Evolutionary conservation across 1,284 basidiomycete species (phyloP), one percentile per base, ranked within the genome.

Genomic region (Pterulicium gracile): DNA sequence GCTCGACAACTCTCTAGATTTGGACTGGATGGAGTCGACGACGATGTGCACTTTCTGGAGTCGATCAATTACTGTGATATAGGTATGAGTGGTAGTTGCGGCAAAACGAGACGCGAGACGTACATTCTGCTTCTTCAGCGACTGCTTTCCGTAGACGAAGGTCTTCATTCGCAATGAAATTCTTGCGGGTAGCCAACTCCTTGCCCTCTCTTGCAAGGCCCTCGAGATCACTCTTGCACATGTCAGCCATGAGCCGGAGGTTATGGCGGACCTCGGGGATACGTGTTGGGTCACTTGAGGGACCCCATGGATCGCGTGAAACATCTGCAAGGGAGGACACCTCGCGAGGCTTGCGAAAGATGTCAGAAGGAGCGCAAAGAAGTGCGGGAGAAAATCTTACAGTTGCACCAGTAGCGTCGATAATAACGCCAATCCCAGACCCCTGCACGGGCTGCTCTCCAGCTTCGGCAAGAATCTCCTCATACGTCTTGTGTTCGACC

Each of bases 211-310:
- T 76, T 1, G 92, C 92, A 15, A 98, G 75, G 12, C 87, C 87
- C 43, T 89, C 81, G 1, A 99, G 73, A 48, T 93, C 88, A 20
- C 74, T 79, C 52, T 87, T 88, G 53, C 88, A 83, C 1, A 79
- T 72, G 42, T 93, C 88, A 2, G 81, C 75, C 40, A 98, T 89
- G 39, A 98, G 74, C 3, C 84, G 79, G 20, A 98, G 65, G 61
- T 99, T 99, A 61, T 98, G 94, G 24, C 93, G 80, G 15, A 99
- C 79, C 69, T 99, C 96, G 0, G 95, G 94, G 52, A 98, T 79
- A 50, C 88, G 82, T 40, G 81, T 88, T 1, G 81, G 73, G 54
- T 97, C 92, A 12, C 78, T 79, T 0, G 88, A 82, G 1, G 89
- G 90, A 12, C 83, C 81, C 89, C 92, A 93, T 4, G 80, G 75